Conservation (phyloP, 257 asterid species). For the Scutellaria baicalensis region DNA sequence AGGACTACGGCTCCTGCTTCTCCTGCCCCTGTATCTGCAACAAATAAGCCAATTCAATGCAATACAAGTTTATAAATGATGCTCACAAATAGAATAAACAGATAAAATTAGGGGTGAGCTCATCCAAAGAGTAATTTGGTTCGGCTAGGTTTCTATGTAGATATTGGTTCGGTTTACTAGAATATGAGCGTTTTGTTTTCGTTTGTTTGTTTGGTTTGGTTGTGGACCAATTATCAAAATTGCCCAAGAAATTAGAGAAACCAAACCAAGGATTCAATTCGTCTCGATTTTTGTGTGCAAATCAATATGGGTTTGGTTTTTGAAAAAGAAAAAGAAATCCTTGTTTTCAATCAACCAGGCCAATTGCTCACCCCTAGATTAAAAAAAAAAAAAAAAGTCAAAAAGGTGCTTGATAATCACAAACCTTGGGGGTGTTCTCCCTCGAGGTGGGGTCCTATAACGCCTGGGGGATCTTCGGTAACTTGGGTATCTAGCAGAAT, state of each 20-base stretch:
- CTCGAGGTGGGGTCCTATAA: constrained; percentile 90
- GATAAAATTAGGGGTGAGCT: background rate
- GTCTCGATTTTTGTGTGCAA: too few species aligned
- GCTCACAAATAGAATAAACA: background rate
- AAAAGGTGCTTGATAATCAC: constrained; percentile 2
- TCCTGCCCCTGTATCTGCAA: constrained; percentile 74
- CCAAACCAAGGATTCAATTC: too few species aligned
- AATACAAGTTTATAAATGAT: background rate
- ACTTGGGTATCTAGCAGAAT: constrained; percentile 49
- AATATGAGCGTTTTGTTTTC: too few species aligned
- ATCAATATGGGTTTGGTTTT: too few species aligned
- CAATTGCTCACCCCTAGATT: too few species aligned
- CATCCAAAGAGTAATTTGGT: background rate
- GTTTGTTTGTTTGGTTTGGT: too few species aligned
- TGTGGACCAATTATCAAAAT: too few species aligned
- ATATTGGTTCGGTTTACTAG: too few species aligned
- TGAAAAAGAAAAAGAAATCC: too few species aligned
- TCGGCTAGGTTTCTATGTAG: too few species aligned
- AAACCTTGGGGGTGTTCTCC: constrained; percentile 93
- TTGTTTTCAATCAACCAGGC: too few species aligned
- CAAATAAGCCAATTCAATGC: background rate
- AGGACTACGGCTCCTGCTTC: constrained; percentile 74
- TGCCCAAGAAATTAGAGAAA: too few species aligned
- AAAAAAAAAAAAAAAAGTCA: background rate
- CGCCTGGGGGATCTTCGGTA: constrained; percentile 95